Percentiles rank a stretch among this genome's conserved stretches.
phyloP scores from a whole-genome alignment of 2,329 filamentous ascomycete species.

The Paracoccidioides brasiliensis region DNA sequence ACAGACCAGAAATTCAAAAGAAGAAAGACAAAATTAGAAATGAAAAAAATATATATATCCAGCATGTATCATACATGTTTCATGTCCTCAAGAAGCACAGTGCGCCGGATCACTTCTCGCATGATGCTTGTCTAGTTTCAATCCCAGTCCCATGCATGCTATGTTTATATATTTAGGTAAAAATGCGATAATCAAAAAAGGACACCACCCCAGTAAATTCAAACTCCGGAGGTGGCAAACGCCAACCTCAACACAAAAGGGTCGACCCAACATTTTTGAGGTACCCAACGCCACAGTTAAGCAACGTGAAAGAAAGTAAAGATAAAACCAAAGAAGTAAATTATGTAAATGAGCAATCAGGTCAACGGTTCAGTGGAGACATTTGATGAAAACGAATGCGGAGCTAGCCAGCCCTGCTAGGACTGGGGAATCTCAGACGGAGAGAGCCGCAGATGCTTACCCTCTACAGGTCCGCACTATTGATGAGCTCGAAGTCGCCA shows the following conservation, averaged over 20 bases:
- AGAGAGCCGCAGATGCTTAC: background rate
- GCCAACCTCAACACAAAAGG: background rate
- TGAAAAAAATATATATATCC: background rate
- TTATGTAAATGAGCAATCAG: background rate
- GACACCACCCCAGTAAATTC: no score
- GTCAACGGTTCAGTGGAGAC: background rate
- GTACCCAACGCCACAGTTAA: no score
- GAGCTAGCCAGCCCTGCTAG: background rate
- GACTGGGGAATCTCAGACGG: background rate
- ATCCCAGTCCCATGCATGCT: background rate
- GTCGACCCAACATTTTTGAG: no score
- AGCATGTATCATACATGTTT: conserved; percentile 14
- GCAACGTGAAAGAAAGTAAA: background rate
- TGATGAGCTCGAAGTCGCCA: conserved; percentile 32
- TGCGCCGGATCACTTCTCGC: conserved; percentile 14
- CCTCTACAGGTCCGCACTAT: conserved; percentile 18
- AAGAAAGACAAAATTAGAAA: background rate
- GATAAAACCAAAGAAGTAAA: background rate
- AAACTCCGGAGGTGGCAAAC: no score
- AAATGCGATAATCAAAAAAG: no score
- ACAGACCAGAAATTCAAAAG: background rate
- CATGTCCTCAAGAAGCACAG: conserved; percentile 19
- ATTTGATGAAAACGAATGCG: background rate
- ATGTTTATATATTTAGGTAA: no score
- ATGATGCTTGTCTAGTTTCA: conserved; percentile 13